phyloP scores from a whole-genome alignment of 2,329 filamentous ascomycete species.

The Diaporthe sp. region DNA sequence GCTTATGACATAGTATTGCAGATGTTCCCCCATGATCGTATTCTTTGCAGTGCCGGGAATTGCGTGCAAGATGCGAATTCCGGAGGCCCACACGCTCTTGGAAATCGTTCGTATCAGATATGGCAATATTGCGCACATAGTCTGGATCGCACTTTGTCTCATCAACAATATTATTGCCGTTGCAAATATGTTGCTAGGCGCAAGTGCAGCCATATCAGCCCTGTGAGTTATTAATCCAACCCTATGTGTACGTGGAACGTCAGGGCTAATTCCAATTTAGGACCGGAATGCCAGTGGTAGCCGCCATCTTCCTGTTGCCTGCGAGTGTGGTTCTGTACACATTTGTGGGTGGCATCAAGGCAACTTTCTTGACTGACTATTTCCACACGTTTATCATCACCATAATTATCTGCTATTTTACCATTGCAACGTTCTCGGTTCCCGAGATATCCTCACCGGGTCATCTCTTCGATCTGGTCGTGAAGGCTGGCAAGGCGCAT shows the following conservation, averaged over 20 bases:
- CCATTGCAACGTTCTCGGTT: conserved; percentile 47
- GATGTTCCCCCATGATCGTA: conserved; percentile 64
- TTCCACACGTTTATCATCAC: conserved; percentile 65
- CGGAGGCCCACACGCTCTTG: conserved; percentile 63
- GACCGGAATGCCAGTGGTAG: conserved; percentile 43
- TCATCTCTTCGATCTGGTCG: conserved; percentile 60
- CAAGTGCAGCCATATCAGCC: conserved; percentile 53
- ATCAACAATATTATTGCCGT: conserved; percentile 65
- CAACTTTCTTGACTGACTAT: conserved; percentile 60
- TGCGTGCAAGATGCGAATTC: conserved; percentile 61
- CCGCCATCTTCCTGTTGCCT: conserved; percentile 57
- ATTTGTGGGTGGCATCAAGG: conserved; percentile 52
- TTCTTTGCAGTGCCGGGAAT: conserved; percentile 64
- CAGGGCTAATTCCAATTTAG: background rate
- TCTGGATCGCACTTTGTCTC: conserved; percentile 62
- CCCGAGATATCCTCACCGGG: conserved; percentile 59
- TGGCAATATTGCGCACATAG: conserved; percentile 57
- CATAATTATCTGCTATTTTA: conserved; percentile 61
- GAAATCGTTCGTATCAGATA: conserved; percentile 65
- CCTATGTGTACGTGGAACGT: no score
- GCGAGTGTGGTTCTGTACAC: conserved; percentile 52
- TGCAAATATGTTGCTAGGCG: conserved; percentile 63
- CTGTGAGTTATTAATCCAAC: conserved; percentile 34
- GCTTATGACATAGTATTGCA: background rate
- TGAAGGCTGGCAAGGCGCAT: conserved; percentile 52